Percentiles rank a stretch among this genome's conserved stretches.
Conservation (phyloP, 345 rosid species). For the Corchorus olitorius region DNA sequence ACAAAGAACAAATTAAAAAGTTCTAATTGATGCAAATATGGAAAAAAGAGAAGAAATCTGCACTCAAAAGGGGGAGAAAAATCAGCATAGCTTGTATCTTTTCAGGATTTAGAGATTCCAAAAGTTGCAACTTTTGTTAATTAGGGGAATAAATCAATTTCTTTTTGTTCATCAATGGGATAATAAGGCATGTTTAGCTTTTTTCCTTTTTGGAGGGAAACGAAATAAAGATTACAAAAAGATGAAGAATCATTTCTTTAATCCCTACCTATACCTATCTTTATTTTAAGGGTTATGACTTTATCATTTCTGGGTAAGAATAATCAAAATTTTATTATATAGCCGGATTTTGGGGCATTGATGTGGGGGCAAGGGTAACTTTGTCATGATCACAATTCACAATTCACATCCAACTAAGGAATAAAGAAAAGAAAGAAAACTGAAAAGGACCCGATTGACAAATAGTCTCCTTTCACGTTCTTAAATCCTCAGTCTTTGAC, state of each 20-base stretch:
- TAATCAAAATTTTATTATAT: neutral
- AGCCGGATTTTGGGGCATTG: conserved; percentile 1
- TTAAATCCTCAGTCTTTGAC: neutral
- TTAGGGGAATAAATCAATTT: neutral
- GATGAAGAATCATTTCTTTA: neutral
- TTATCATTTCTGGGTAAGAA: neutral
- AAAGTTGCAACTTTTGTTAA: neutral
- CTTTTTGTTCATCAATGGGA: neutral
- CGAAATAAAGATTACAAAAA: neutral
- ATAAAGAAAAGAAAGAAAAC: neutral
- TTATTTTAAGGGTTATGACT: no score
- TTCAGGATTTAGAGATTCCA: neutral
- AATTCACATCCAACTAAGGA: neutral
- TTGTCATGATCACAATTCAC: neutral
- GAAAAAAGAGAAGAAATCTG: neutral
- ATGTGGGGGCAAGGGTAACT: neutral
- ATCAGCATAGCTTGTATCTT: neutral
- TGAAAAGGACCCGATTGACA: neutral
- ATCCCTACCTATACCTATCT: neutral
- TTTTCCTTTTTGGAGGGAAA: no score
- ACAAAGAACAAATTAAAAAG: no score
- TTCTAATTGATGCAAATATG: no score
- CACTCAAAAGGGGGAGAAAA: neutral
- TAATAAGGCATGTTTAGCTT: neutral
- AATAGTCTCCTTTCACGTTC: neutral